Evolutionary conservation across 2,329 filamentous ascomycete genomes (phyloP), one percentile per base, ranked within the genome.

Genomic region (Stagonosporopsis tanaceti): DNA sequence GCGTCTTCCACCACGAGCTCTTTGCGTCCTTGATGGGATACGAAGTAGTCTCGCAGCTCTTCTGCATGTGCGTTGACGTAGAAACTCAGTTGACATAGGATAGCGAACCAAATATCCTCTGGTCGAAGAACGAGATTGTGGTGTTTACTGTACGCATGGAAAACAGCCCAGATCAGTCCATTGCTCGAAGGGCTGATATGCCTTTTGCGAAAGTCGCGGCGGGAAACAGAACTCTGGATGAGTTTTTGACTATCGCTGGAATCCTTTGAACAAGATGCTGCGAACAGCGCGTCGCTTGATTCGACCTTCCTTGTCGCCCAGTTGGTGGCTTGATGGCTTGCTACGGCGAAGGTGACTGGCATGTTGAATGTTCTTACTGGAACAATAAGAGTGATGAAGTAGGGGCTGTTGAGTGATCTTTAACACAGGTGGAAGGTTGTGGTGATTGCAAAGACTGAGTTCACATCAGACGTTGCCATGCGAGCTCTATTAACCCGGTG

Each of bases 21-120:
- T 25, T 41, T 63, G 46, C 53, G 64, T 0, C 66, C 70, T 11
- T 70, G n/a, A 52, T 78, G 76, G 2, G 63, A 55, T 14, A 79
- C 70, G 4, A 69, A 55, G 4, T 76, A 24, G 7, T 50, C 30
- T 1, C 65, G 57, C 6, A 67, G 27, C 14, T 60, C 30, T 32
- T 64, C 62, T 8, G 63, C 50, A 30, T 63, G 47, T 12, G 28
- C 42, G 28, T 62, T 66, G 20, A 68, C 50, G 53, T 65, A 65
- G 55, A 63, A 65, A 41, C 50, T 64, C 28, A 67, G 47, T 38
- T 68, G 66, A 0, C 35, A 58, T 4, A 68, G 22, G 40, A 67
- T 66, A 9, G 58, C 55, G 38, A 67, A 57, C 66, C 64, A 70
- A 1, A 68, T 55, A 25, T 69, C 65, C 4, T 69, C 65, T 11